Percentiles rank a stretch among this genome's conserved stretches.
Conservation (phyloP, 805 yeast genomes). For the Metschnikowia baotianmanensis region DNA sequence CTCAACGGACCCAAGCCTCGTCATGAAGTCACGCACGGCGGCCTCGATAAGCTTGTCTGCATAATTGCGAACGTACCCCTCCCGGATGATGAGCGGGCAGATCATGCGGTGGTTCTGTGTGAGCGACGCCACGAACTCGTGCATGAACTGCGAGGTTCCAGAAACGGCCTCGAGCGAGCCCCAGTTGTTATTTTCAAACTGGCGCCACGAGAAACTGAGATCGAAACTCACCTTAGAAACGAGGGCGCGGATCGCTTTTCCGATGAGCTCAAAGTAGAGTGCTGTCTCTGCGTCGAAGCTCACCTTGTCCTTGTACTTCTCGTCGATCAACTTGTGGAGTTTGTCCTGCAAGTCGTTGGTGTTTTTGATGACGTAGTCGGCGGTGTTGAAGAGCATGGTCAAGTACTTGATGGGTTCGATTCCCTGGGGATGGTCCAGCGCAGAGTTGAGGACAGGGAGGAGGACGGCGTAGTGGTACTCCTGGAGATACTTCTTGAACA, state of each 20-base stretch:
- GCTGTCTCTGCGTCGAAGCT: slow-evolving; percentile 57
- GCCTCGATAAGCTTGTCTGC: slow-evolving; percentile 75
- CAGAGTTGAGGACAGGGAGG: slow-evolving; percentile 29
- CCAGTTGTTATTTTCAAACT: slow-evolving; percentile 78
- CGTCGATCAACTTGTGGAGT: slow-evolving; percentile 38
- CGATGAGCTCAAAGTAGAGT: slow-evolving; percentile 55
- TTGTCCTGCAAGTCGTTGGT: slow-evolving; percentile 72
- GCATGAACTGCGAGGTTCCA: slow-evolving; percentile 69
- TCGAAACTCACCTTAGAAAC: slow-evolving; percentile 59
- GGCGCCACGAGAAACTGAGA: slow-evolving; percentile 75
- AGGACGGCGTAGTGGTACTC: slow-evolving; percentile 39
- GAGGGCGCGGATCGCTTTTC: slow-evolving; percentile 53
- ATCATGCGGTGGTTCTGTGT: slow-evolving; percentile 45
- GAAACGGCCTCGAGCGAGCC: slow-evolving; percentile 56
- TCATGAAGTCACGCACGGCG: slow-evolving; percentile 52
- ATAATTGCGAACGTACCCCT: slow-evolving; percentile 66
- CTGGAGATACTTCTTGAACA: slow-evolving; percentile 65
- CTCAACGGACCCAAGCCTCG: slow-evolving; percentile 56
- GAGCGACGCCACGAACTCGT: slow-evolving; percentile 51
- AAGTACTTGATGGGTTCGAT: slow-evolving; percentile 64
- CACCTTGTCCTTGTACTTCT: slow-evolving; percentile 38
- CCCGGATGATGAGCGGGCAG: slow-evolving; percentile 61
- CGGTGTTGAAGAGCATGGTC: slow-evolving; percentile 77
- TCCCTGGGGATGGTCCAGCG: slow-evolving; percentile 27
- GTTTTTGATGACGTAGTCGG: slow-evolving; percentile 83